Conservation (phyloP, 1,284 basidiomycete species). For the Rugosomyces carneus region DNA sequence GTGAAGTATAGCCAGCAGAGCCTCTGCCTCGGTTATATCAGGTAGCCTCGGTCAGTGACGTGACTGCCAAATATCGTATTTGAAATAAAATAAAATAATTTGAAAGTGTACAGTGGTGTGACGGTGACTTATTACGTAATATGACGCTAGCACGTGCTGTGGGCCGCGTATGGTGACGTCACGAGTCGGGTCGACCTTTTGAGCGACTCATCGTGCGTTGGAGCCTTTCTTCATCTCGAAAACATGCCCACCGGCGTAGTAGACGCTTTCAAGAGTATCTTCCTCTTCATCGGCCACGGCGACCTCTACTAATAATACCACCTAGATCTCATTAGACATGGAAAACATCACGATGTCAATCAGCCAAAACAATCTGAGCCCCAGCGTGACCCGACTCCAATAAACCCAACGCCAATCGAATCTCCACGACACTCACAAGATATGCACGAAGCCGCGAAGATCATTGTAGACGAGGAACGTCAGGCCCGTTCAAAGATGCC, state of each 20-base stretch:
- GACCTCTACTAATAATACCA: slow-evolving; percentile 12
- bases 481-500: slow-evolving; percentile 77
- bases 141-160: slow-evolving; percentile 1
- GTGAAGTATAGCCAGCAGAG: background rate
- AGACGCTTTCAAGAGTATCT: slow-evolving; percentile 68
- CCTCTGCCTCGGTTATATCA: background rate
- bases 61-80: background rate
- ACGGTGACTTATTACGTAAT: background rate
- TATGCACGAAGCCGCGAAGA: slow-evolving; percentile 57
- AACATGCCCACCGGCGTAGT: slow-evolving; percentile 48
- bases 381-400: slow-evolving; percentile 19
- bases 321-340: slow-evolving; percentile 84
- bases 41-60: background rate
- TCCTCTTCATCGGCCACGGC: slow-evolving; percentile 12
- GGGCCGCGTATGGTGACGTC: slow-evolving; percentile 12
- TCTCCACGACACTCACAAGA: slow-evolving; percentile 25
- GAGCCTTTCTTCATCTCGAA: slow-evolving; percentile 2
- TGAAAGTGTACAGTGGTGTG: background rate
- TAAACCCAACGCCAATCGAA: slow-evolving; percentile 11
- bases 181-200: slow-evolving; percentile 8
- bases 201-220: slow-evolving; percentile 12
- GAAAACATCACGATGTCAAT: slow-evolving; percentile 57
- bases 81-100: background rate
- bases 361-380: slow-evolving; percentile 32
- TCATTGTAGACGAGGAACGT: slow-evolving; percentile 76